Conservation (phyloP, 2,329 filamentous ascomycete species). For the Zelopaecilomyces penicillatus region DNA sequence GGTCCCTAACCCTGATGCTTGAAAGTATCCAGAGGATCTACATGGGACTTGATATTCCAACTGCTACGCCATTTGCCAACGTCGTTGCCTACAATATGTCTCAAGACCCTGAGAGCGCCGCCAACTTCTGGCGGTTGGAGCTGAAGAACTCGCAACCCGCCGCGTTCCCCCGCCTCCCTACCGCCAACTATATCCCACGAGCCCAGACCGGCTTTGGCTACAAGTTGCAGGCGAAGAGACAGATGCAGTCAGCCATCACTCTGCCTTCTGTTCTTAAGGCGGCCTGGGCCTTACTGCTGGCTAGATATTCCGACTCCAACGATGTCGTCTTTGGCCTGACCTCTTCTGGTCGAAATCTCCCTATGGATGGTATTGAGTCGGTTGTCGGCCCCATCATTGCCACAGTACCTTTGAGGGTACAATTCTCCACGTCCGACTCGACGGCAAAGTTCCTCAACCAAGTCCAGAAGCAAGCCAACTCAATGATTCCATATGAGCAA, state of each 20-base stretch:
- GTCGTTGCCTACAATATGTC: too few relatives aligned
- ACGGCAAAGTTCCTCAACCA: conserved; percentile 11
- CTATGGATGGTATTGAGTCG: neutral
- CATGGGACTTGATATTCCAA: conserved; percentile 1
- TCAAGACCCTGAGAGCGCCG: too few relatives aligned
- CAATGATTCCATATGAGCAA: conserved; percentile 9
- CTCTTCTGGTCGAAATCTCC: neutral
- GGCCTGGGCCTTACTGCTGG: neutral
- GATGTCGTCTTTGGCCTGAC: conserved; percentile 1
- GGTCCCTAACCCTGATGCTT: conserved; percentile 7
- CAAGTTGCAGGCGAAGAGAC: too few relatives aligned
- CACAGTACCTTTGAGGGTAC: neutral
- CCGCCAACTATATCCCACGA: too few relatives aligned
- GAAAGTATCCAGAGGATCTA: neutral
- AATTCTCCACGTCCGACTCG: neutral
- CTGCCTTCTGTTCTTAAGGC: conserved; percentile 9
- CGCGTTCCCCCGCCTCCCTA: too few relatives aligned
- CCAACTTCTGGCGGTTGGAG: too few relatives aligned
- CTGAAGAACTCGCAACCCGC: too few relatives aligned
- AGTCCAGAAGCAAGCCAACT: conserved; percentile 13
- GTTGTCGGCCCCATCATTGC: neutral
- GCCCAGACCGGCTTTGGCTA: too few relatives aligned
- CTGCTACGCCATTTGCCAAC: too few relatives aligned
- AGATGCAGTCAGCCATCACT: neutral
- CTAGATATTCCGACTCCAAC: neutral